Evolutionary conservation across 148 eudicot genomes (phyloP).

Genomic region (Drosera capensis): DNA sequence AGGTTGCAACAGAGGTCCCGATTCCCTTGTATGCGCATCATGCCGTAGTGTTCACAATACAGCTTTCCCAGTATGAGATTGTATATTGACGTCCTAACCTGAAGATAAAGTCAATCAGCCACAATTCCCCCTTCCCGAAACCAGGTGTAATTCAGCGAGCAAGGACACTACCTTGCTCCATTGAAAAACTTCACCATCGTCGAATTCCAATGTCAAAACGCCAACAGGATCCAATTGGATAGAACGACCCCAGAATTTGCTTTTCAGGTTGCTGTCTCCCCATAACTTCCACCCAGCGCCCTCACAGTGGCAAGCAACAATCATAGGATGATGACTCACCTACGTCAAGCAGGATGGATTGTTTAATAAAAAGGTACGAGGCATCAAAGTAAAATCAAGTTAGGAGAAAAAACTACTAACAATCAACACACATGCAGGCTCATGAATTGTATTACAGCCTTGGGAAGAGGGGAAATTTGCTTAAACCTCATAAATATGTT

Average conservation of each 20-base stretch:
- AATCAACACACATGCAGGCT: no score
- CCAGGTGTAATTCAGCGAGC: no score
- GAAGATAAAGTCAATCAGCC: neutral
- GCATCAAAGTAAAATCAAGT: neutral
- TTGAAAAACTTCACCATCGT: slow-evolving; percentile 8
- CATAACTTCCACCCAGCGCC: slow-evolving; percentile 10
- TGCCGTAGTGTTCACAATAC: slow-evolving; percentile 10
- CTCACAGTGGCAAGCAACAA: slow-evolving; percentile 9
- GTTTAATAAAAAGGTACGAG: neutral
- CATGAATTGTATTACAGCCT: no score
- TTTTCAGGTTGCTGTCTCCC: slow-evolving; percentile 8
- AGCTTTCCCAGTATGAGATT: slow-evolving; percentile 8
- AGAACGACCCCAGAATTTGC: slow-evolving; percentile 11
- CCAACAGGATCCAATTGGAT: slow-evolving; percentile 8
- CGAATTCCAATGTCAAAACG: slow-evolving; percentile 9
- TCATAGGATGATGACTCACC: slow-evolving; percentile 11
- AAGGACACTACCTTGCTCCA: slow-evolving; percentile 12
- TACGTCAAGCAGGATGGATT: neutral
- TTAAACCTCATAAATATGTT: no score
- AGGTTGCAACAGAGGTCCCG: slow-evolving; percentile 4
- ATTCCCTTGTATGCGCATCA: slow-evolving; percentile 7
- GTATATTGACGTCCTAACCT: slow-evolving; percentile 11
- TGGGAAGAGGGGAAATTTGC: no score
- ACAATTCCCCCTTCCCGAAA: no score
- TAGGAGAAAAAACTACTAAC: no score